Base-by-base conservation (phyloP, 305 asterid species). In the Fraxinus velutina region DNA sequence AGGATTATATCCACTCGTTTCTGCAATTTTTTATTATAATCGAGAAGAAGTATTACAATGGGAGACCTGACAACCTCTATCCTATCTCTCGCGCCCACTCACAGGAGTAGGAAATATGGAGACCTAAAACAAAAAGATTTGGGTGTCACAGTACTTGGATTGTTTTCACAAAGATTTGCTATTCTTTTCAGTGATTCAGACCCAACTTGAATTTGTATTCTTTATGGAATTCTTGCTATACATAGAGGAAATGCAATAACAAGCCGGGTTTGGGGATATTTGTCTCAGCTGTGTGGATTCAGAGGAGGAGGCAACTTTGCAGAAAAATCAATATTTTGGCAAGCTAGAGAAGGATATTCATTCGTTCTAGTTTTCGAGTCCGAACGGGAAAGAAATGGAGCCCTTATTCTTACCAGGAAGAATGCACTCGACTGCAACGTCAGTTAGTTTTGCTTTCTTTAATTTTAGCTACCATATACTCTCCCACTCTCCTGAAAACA, bases 281-380 rank as follows among this genome's bases (percentile, higher is more conserved):
- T 55, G 29, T 57, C 10, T 73, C 89, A 95, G 98, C 89, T 93
- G 50, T 93, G 95, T 77, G 98, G 99, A 79, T 95, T 93, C 82
- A 89, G 99, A 89, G 98, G 99, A 60, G 98, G 98, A 0, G 98
- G 99, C 64, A 95, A 93, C 87, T 87, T 97, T 44, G 97, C 99
- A 19, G 92, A 96, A 19, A 95, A 93, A 87, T 92, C 98, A 13
- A 89, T 93, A 78, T 95, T 87, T 84, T 95, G 99, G 99, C 98
- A 90, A 86, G 92, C 97, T 37, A 88, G 97, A 13, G 92, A 91
- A 86, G 96, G 98, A 34, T 97, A 93, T 72, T 90, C 93, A 4
- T 95, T 92, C 68, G 97, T 95, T 85, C 87, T 95, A 24, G 97
- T 92, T 57, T 93, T 95, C 72, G 96, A 95, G 73, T 89, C 96